A percentile compares a stretch with the other conserved stretches of the same genome.
Conservation (phyloP, 768 basidiomycete genomes). For the Boletus speciosus region DNA sequence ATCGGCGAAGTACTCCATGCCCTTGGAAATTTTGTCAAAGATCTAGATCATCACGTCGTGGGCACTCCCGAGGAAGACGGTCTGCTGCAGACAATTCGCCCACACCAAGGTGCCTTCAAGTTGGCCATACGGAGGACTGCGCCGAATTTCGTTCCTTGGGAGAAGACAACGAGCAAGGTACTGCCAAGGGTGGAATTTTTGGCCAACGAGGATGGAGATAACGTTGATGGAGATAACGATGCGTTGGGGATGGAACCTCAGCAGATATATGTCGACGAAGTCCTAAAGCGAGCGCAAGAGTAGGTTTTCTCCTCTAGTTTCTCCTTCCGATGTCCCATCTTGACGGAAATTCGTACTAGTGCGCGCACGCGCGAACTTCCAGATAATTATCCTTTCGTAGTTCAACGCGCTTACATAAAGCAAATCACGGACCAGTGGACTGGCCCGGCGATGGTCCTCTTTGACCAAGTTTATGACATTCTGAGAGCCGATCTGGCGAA, state of each 20-base stretch:
- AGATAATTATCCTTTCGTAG: constrained; percentile 60
- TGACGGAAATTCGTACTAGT: constrained; percentile 33
- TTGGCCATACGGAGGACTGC: constrained; percentile 47
- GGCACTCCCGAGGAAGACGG: constrained; percentile 53
- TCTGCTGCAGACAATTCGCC: constrained; percentile 53
- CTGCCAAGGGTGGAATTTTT: constrained; percentile 31
- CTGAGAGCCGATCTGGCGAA: constrained; percentile 38
- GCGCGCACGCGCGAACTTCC: constrained; percentile 71
- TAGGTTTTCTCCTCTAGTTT: constrained; percentile 28
- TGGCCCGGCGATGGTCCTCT: constrained; percentile 44
- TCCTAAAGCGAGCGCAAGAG: constrained; percentile 45
- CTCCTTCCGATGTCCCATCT: too few relatives aligned
- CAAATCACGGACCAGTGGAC: constrained; percentile 47
- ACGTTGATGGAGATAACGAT: background rate
- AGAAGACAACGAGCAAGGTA: constrained; percentile 8
- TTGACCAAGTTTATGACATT: constrained; percentile 35
- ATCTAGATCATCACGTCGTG: constrained; percentile 44
- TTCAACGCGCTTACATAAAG: constrained; percentile 50
- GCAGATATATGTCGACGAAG: constrained; percentile 50
- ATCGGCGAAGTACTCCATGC: constrained; percentile 52
- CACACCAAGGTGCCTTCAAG: constrained; percentile 46
- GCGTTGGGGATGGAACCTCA: background rate
- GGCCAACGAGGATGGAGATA: constrained; percentile 35
- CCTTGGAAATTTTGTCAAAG: constrained; percentile 45
- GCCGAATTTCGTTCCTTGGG: constrained; percentile 56